Evolutionary conservation across 176 grass and related monocot species (phyloP).

Genomic region (Oryza coarctata): DNA sequence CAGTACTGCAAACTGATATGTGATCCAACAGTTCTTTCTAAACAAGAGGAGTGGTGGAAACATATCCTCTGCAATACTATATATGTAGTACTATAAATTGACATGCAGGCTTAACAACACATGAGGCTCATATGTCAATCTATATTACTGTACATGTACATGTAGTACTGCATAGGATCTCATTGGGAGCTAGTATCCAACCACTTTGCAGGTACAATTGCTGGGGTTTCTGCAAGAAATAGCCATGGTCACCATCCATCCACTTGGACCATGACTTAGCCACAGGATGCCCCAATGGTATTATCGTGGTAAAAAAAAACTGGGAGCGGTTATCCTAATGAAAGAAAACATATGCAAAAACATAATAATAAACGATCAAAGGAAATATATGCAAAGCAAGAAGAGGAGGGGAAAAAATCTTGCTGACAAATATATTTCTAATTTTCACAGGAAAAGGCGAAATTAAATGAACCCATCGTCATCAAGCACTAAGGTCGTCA

Average conservation of each 20-base stretch:
- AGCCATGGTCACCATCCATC: background rate
- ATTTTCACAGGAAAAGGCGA: background rate
- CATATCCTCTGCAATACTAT: too few species aligned
- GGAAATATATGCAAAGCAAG: background rate
- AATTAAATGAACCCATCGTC: conserved; percentile 17
- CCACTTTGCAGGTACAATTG: conserved; percentile 6
- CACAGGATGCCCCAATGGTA: conserved; percentile 21
- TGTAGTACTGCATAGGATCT: too few species aligned
- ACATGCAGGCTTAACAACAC: too few species aligned
- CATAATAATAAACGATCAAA: too few species aligned
- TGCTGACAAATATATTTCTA: background rate
- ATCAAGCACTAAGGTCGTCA: conserved; percentile 39
- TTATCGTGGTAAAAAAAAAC: conserved; percentile 34
- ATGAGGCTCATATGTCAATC: too few species aligned
- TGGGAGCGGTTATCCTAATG: background rate
- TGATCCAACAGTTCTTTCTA: background rate
- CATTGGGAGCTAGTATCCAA: background rate
- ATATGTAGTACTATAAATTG: too few species aligned
- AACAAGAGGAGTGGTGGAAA: too few species aligned
- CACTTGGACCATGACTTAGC: conserved; percentile 31
- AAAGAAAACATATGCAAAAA: background rate
- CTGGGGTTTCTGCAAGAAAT: conserved; percentile 18
- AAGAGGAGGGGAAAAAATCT: background rate
- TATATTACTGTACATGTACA: too few species aligned
- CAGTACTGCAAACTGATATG: too few species aligned